phyloP scores from a whole-genome alignment of 768 basidiomycete genomes.

The Suillus hirtellus region DNA sequence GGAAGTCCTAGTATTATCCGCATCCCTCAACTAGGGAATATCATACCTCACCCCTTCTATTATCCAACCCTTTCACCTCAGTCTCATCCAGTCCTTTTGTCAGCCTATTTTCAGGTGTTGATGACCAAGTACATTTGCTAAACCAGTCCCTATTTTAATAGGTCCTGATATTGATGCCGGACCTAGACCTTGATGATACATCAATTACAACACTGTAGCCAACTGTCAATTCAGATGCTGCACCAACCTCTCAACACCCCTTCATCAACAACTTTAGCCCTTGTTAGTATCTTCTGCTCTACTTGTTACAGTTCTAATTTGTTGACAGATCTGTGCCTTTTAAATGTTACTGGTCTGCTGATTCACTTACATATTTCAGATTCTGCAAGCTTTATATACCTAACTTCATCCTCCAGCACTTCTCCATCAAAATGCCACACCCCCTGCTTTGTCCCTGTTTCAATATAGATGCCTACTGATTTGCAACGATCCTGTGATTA shows the following conservation, averaged over 20 bases:
- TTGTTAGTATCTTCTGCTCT: not conserved
- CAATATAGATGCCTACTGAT: not conserved
- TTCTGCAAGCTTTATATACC: not conserved
- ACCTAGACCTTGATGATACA: not conserved
- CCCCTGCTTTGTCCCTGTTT: not conserved
- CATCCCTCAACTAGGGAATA: too few species aligned
- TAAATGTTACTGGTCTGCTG: not conserved
- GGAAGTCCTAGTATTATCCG: too few species aligned
- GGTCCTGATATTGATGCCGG: too few species aligned
- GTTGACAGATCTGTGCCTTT: not conserved
- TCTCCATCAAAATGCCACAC: conserved; percentile 1
- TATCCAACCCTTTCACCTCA: too few species aligned
- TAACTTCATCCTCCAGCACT: not conserved
- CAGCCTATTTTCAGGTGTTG: too few species aligned
- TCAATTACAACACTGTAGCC: not conserved
- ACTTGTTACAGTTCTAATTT: not conserved
- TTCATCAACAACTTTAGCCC: conserved; percentile 1
- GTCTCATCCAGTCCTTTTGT: too few species aligned
- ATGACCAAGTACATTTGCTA: too few species aligned
- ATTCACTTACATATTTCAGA: not conserved
- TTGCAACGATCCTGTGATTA: not conserved
- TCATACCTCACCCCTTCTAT: too few species aligned
- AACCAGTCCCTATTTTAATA: too few species aligned
- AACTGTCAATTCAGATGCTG: not conserved
- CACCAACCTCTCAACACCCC: not conserved